Evolutionary conservation across 371 early-diverging fungal genomes (phyloP), one percentile per base, ranked within the genome.

Genomic region (Mycotypha africana): DNA sequence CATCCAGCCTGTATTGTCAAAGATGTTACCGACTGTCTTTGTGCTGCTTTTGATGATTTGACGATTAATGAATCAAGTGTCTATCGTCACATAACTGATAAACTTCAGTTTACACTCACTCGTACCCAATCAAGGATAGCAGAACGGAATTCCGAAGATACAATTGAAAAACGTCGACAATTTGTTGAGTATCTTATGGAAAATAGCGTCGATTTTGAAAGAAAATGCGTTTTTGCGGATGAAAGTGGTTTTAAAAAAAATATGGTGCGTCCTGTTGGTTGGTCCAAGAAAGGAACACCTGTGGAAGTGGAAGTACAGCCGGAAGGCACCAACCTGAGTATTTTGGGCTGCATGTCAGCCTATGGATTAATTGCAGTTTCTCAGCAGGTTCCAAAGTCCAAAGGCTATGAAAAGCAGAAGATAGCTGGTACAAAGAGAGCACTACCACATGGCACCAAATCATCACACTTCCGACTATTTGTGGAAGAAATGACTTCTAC

Each of bases 11-110:
- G 45, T 12, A 45, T 40, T 21, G 39, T 55, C 15, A 47, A 48
- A 25, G 49, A 55, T 35, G 38, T 40, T 24, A 48, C 28, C 8
- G 8, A 8, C 11, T 5, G 11, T 36, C 50, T 56, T 47, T 56
- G 56, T 47, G 38, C 49, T 11, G 36, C 39, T 35, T 49, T 56
- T 37, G 41, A 51, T 6, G 40, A 20, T 20, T 34, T 47, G 30
- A 39, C 22, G 28, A 38, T 56, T 30, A 42, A 28, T 23, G 32
- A 49, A 9, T 49, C 49, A 3, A 43, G 30, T 28, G 47, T 50
- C n/a, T 47, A 50, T 43, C 42, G 46, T 31, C 50, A 51, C 20
- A 38, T 56, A 15, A 43, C 44, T 21, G 34, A 51, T 11, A 56
- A 51, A 34, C 38, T 51, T 0, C 38, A 19, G 35, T 47, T 56